These are phyloP conservation scores for Datura wrightii DNA, from an alignment of 257 asterid genomes.

Conservation along the genomic window DNA sequence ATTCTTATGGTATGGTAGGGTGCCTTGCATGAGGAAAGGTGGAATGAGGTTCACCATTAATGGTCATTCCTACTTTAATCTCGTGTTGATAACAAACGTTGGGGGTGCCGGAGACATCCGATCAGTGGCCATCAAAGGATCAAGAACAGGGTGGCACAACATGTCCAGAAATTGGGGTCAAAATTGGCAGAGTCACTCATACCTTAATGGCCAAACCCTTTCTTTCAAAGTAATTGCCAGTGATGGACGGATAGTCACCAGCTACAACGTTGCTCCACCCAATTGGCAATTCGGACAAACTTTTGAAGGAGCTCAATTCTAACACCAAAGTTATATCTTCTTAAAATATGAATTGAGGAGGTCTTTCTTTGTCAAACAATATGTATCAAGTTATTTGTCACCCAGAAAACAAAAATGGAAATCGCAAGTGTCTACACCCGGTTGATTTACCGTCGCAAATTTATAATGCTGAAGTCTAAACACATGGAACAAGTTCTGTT, in stretches of 20 bases:
- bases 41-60: slow-evolving; percentile 61
- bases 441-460: neutral
- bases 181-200: slow-evolving; percentile 60
- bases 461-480: neutral
- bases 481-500: neutral
- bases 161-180: slow-evolving; percentile 71
- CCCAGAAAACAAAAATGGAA: neutral
- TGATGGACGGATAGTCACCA: slow-evolving; percentile 51
- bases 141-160: slow-evolving; percentile 52
- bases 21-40: slow-evolving; percentile 57
- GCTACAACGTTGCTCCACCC: slow-evolving; percentile 44
- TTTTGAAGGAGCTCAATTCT: slow-evolving; percentile 48
- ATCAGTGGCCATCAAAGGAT: slow-evolving; percentile 52
- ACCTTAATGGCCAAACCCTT: slow-evolving; percentile 52
- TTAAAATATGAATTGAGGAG: neutral
- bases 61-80: slow-evolving; percentile 60
- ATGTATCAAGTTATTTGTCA: slow-evolving; percentile 13
- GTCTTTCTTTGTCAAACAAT: neutral
- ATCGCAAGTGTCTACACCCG: neutral
- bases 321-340: neutral
- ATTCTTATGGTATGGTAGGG: slow-evolving; percentile 35
- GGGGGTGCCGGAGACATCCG: slow-evolving; percentile 66
- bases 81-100: slow-evolving; percentile 60
- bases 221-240: slow-evolving; percentile 57
- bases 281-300: slow-evolving; percentile 68